Evolutionary conservation across 805 yeast genomes (phyloP).

Genomic region (Lipomyces anomalus): DNA sequence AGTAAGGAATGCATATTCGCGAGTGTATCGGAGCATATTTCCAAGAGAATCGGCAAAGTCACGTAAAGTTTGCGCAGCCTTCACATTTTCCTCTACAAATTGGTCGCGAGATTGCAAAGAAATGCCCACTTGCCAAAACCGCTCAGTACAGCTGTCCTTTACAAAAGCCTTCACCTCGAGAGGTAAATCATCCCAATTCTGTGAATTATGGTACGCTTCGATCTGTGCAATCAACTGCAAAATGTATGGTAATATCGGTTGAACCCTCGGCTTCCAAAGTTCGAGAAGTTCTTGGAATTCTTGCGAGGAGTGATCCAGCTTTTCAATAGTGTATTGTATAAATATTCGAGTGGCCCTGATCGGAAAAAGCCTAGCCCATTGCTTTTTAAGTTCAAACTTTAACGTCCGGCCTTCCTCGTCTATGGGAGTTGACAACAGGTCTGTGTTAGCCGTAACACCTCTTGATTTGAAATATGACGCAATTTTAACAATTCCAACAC

Average conservation of each 20-base stretch:
- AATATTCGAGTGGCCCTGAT: conserved; percentile 92
- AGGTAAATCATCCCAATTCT: conserved; percentile 83
- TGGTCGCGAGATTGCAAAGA: conserved; percentile 90
- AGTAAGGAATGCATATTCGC: conserved; percentile 91
- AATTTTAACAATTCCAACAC: conserved; percentile 89
- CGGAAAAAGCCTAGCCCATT: conserved; percentile 93
- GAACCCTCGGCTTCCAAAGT: conserved; percentile 90
- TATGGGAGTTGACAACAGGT: conserved; percentile 72
- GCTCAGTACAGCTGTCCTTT: conserved; percentile 78
- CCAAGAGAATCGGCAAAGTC: conserved; percentile 98
- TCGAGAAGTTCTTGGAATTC: conserved; percentile 65
- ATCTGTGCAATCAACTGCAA: conserved; percentile 82
- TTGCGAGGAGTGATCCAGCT: conserved; percentile 69
- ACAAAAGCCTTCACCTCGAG: conserved; percentile 88
- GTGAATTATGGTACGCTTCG: conserved; percentile 91
- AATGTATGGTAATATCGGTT: conserved; percentile 86
- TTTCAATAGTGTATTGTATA: conserved; percentile 92
- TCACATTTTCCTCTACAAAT: conserved; percentile 87
- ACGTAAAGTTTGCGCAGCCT: conserved; percentile 86
- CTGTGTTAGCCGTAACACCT: conserved; percentile 70
- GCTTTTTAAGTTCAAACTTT: conserved; percentile 73
- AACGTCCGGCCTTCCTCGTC: conserved; percentile 80
- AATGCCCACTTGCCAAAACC: conserved; percentile 99
- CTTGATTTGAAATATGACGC: conserved; percentile 83
- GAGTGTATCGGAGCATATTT: conserved; percentile 86